A percentile compares a stretch with the other conserved stretches of the same genome.
Evolutionary conservation across 345 rosid species (phyloP).

Genomic region (Garcia nutans): DNA sequence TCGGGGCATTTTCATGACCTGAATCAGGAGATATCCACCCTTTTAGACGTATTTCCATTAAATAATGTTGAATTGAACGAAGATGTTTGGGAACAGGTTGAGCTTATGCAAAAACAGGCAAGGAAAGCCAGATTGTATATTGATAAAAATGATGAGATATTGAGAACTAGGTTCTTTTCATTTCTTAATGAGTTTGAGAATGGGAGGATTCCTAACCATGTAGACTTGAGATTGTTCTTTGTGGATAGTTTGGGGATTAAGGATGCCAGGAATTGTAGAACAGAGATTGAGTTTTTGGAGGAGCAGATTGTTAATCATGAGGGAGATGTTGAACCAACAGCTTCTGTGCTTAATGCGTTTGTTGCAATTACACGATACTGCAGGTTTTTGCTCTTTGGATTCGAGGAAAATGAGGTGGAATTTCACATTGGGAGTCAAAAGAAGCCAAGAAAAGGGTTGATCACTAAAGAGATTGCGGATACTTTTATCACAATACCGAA

Average conservation of each 20-base stretch:
- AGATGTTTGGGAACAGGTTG: constrained; percentile 79
- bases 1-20: constrained; percentile 94
- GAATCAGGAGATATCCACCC: constrained; percentile 83
- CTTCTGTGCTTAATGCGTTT: constrained; percentile 76
- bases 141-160: constrained; percentile 67
- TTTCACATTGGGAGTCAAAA: constrained; percentile 43
- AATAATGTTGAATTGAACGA: constrained; percentile 55
- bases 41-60: constrained; percentile 81
- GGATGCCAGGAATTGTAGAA: constrained; percentile 60
- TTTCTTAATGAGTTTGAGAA: constrained; percentile 70
- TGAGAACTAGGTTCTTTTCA: constrained; percentile 49
- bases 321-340: constrained; percentile 81
- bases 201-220: constrained; percentile 47
- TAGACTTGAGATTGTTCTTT: constrained; percentile 51
- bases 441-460: constrained; percentile 60
- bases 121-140: constrained; percentile 50
- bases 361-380: constrained; percentile 75
- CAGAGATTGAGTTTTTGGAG: constrained; percentile 83
- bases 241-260: constrained; percentile 55
- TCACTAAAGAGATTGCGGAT: constrained; percentile 66
- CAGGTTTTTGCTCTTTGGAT: constrained; percentile 76
- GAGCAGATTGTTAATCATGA: constrained; percentile 84
- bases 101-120: constrained; percentile 63
- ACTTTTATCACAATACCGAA: constrained; percentile 64
- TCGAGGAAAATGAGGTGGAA: constrained; percentile 55